Base-by-base conservation (phyloP, 2,329 filamentous ascomycete species). In the Diaporthe velutina region DNA sequence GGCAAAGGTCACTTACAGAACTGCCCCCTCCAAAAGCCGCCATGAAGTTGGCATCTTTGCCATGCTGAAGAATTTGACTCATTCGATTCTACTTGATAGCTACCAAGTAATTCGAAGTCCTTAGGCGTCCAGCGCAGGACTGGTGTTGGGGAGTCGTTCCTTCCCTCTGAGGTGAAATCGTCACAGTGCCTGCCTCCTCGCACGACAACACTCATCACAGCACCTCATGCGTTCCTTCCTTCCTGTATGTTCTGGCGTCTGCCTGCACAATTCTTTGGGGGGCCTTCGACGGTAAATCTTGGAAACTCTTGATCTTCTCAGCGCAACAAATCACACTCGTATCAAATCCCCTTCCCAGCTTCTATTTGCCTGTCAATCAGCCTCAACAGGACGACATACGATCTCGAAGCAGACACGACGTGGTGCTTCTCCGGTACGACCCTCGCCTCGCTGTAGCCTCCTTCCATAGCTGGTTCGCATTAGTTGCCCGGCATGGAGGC, bases 401-500 rank as follows among this genome's bases (percentile, higher is more conserved):
- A 38, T 5, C 25, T 50, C 19, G n/a, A 15, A 25, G 22, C 35
- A 19, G 38, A n/a, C n/a, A 40, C 22, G 7, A 42, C n/a, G 15
- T 9, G 25, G 22, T 60, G 12, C 22, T 28, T 12, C n/a, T 22
- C 33, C 4, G 1, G 0, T 17, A 15, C 10, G 17, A 2, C 15
- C n/a, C 17, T 19, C 5, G 12, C 40, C 45, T 45, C 15, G n/a
- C 35, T 28, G 10, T 42, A 22, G 4, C 10, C 70, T 42, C 15
- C n/a, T 40, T 13, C 2, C 28, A 42, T 54, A 4, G 68, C 4
- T n/a, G 55, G 3, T 15, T 7, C 28, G n/a, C 19, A 15, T 33
- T 40, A 3, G 30, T 30, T 61, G 35, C 54, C 42, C 38, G 10
- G 40, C 42, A 75, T 75, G 74, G 74, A 71, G 25, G 19, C 58